These are phyloP conservation scores for Rhizoctonia solani DNA, from an alignment of 1,284 basidiomycete species.

Conservation along the genomic window DNA sequence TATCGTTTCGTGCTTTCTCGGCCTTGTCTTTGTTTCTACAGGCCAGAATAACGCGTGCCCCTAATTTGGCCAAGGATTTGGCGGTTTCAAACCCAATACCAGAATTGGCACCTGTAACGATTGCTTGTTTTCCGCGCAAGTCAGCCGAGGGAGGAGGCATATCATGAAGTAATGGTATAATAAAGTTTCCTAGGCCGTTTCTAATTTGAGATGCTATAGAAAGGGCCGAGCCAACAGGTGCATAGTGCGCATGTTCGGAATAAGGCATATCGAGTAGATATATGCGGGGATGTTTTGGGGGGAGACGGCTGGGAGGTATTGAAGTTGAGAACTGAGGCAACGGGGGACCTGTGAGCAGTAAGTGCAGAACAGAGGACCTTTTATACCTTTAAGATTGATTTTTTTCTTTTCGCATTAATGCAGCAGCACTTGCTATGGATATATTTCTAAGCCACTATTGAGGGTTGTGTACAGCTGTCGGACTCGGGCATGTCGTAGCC, in stretches of 20 bases:
- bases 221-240: conserved; percentile 7
- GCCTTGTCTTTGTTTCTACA: conserved; percentile 50
- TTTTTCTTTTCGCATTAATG: too few relatives aligned
- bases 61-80: conserved; percentile 47
- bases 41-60: conserved; percentile 51
- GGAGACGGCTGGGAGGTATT: neutral
- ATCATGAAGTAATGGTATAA: conserved; percentile 23
- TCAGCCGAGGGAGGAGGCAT: conserved; percentile 13
- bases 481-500: neutral
- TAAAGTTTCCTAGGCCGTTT: conserved; percentile 8
- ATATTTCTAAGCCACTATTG: too few relatives aligned
- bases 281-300: neutral
- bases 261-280: conserved; percentile 15
- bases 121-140: conserved; percentile 40
- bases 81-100: conserved; percentile 52
- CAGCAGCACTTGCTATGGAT: too few relatives aligned
- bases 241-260: conserved; percentile 22
- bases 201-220: conserved; percentile 13
- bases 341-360: too few relatives aligned
- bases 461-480: neutral
- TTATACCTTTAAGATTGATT: too few relatives aligned
- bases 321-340: too few relatives aligned
- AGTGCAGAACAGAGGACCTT: too few relatives aligned
- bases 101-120: too few relatives aligned
- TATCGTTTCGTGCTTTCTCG: conserved; percentile 49